Percentiles rank a stretch among this genome's conserved stretches.
Conservation (phyloP, 176 grass and related monocot genomes). For the Olyra latifolia region DNA sequence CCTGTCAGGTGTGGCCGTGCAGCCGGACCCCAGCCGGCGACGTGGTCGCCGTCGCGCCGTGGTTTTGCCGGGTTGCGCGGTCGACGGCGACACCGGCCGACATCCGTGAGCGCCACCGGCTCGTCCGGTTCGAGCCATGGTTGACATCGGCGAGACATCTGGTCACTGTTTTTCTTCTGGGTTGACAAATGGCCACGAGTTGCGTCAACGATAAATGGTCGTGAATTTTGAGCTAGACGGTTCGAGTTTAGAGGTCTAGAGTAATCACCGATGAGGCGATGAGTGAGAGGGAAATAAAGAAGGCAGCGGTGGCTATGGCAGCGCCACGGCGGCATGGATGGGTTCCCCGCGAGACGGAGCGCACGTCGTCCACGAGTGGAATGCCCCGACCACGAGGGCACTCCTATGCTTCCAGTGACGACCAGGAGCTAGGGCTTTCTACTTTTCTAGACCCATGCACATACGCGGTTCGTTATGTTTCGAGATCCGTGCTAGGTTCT, state of each 20-base stretch:
- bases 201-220: too few relatives aligned
- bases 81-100: background rate
- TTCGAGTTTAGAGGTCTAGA: background rate
- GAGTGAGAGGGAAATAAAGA: background rate
- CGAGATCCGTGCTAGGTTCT: too few relatives aligned
- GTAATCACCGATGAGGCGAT: too few relatives aligned
- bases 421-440: too few relatives aligned
- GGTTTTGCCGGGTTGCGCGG: background rate
- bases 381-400: constrained; percentile 28
- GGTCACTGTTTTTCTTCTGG: too few relatives aligned
- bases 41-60: background rate
- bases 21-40: too few relatives aligned
- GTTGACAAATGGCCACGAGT: too few relatives aligned
- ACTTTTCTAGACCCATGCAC: too few relatives aligned
- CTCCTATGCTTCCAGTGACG: constrained; percentile 24
- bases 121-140: background rate
- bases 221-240: background rate
- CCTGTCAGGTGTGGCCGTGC: too few relatives aligned
- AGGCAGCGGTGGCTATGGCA: constrained; percentile 12
- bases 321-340: background rate
- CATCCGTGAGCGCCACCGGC: background rate
- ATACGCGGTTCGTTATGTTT: too few relatives aligned
- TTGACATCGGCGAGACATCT: background rate
- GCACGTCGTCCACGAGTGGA: background rate
- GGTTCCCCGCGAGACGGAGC: background rate